Evolutionary conservation across 2,329 filamentous ascomycete genomes (phyloP).

Genomic region (Endocalyx cinctus): DNA sequence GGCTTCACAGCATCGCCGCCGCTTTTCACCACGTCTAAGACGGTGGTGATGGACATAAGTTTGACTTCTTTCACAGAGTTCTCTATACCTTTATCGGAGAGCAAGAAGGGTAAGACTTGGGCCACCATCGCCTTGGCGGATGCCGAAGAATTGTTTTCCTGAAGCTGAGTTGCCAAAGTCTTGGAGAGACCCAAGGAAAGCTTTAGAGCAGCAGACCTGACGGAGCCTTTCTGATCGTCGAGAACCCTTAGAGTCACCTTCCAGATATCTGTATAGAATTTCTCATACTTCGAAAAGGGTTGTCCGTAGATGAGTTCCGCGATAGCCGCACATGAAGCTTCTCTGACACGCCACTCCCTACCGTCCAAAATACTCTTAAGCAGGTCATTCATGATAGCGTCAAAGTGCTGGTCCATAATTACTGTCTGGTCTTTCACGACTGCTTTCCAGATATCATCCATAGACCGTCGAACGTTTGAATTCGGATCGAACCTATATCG

Average conservation of each 20-base stretch:
- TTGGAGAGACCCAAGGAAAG: conserved; percentile 82
- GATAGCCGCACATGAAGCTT: conserved; percentile 88
- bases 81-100: conserved; percentile 85
- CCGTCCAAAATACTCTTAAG: conserved; percentile 75
- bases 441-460: conserved; percentile 97
- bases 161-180: conserved; percentile 77
- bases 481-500: conserved; percentile 95
- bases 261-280: conserved; percentile 83
- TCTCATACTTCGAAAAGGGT: conserved; percentile 71
- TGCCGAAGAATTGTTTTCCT: conserved; percentile 67
- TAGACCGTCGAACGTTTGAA: conserved; percentile 83
- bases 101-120: conserved; percentile 82
- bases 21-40: conserved; percentile 87
- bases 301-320: conserved; percentile 82
- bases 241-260: conserved; percentile 81
- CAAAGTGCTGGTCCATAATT: conserved; percentile 77
- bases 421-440: conserved; percentile 82
- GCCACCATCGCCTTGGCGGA: conserved; percentile 76
- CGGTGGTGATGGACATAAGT: conserved; percentile 72
- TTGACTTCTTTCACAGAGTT: conserved; percentile 85
- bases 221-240: conserved; percentile 92
- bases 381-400: conserved; percentile 83
- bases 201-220: conserved; percentile 73
- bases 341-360: conserved; percentile 87
- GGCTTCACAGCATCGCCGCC: conserved; percentile 73